Base-by-base conservation (phyloP, 805 yeast species). In the Myxozyma melibiosi region DNA sequence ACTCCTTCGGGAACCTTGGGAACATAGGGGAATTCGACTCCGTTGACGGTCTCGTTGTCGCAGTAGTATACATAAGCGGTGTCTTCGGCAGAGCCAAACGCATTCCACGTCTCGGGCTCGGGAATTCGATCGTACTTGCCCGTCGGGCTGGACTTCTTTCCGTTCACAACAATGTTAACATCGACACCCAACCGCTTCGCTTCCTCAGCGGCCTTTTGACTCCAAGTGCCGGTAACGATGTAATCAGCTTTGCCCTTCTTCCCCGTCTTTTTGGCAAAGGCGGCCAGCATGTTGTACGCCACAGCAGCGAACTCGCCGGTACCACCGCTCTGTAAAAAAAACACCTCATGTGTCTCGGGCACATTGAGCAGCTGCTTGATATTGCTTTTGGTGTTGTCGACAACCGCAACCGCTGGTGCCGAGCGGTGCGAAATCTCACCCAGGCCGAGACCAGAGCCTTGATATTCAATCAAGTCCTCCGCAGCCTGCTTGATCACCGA, bases 361-460 rank as follows among this genome's bases (percentile, higher is more conserved):
- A 94, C 83, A 57, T 77, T 69, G 70, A 90, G 74, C 53, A 94
- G 75, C 68, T 87, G 74, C 38, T 68, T 76, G 68, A 94, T 75
- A 67, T 85, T 81, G 40, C 73, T 75, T 73, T 88, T 90, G 41
- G 98, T 84, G 62, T 81, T 81, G 62, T 90, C 85, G 61, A 94
- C 85, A 55, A 94, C 85, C 55, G 79, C 77, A 27, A 80, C 78
- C 27, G 97, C 99, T 30, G 88, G 87, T 55, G 81, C 79, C 3
- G 97, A 89, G 67, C 99, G 88, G 73, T 94, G 99, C 24, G 97
- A 90, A 66, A 94, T 88, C 74, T 94, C 99, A 65, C 97, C 98
- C 45, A 90, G 80, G 42, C 99, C 99, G 55, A 94, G 78, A 27
- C 91, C 95, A 33, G 78, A 75, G 40, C 76, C 78, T 53, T 86